Conservation (phyloP, 208 protist genomes). For the Crithidia brevicula region DNA sequence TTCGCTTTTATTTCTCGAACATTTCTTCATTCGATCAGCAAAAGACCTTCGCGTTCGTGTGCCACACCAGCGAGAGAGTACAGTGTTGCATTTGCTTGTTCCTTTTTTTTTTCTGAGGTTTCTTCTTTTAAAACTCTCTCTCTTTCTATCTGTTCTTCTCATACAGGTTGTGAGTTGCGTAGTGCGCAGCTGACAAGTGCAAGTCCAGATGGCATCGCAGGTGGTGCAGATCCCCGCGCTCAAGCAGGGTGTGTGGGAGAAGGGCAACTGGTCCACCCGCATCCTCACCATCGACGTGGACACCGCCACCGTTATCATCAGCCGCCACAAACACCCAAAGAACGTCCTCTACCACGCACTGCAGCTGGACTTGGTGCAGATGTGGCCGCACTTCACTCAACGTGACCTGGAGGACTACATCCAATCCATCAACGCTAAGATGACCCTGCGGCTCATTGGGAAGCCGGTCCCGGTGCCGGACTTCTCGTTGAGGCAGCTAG, state of each 20-base stretch:
- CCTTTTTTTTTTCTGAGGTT: not conserved
- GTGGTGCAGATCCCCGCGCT: constrained; percentile 9
- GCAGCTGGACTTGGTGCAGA: constrained; percentile 12
- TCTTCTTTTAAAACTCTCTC: not conserved
- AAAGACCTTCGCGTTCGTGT: too few species aligned
- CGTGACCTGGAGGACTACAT: constrained; percentile 2
- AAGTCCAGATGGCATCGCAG: not conserved
- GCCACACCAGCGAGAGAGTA: too few species aligned
- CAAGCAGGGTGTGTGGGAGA: constrained; percentile 12
- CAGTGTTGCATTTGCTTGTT: not conserved
- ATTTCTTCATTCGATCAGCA: too few species aligned
- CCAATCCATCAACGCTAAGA: constrained; percentile 5
- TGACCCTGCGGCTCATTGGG: constrained; percentile 10
- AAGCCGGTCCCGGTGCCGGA: constrained; percentile 7
- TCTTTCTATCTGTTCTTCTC: not conserved
- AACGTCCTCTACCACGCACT: constrained; percentile 10
- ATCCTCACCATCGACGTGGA: constrained; percentile 17
- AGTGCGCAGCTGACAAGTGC: too few species aligned
- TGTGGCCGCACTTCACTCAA: constrained; percentile 16
- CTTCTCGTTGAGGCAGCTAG: not conserved
- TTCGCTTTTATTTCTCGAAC: not conserved
- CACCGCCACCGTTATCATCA: constrained; percentile 5
- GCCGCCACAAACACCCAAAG: constrained; percentile 2
- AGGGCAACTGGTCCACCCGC: constrained; percentile 11
- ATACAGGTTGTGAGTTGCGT: too few species aligned